Base-by-base conservation (phyloP, 2,329 filamentous ascomycete genomes). In the Mariannaea elegans region DNA sequence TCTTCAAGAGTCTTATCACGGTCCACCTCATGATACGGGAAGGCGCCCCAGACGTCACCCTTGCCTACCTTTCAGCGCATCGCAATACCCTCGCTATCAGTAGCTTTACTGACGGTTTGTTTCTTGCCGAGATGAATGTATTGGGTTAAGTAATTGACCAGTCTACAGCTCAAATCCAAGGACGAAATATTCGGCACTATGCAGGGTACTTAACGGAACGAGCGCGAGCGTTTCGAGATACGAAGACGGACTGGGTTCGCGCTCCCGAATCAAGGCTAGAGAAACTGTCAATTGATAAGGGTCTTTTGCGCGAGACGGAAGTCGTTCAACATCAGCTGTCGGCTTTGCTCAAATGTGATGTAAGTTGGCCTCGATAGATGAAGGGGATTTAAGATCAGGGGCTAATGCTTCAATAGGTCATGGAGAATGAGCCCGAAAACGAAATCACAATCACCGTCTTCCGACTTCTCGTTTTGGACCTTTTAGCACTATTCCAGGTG, bases 21-120 rank as follows among this genome's bases (percentile, higher is more conserved):
- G 88, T 97, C 45, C 95, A 99, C 76, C 82, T 98, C 62, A 98
- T 99, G 95, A 95, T 99, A 74, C 88, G 95, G 68, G 95, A 99
- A 80, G 95, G 95, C 53, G 90, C 94, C 65, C 88, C 90, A 31
- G 93, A 98, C 75, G 91, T 93, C 47, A 97, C 95, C 3, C 82
- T 99, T 66, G 85, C 88, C 62, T 97, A 92, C 71, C 85, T 99
- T 31, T 85, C 94, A 41, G 90, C 91, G 67, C 90, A 94, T 73
- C 90, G 92, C 55, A 91, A 90, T 70, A 87, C 92, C 74, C 83
- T 99, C 64, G 92, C 92, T 18, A 92, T 97, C 69, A 95, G 93
- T 77, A 90, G 88, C 73, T 97, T 97, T 73, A 94, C 93, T 42
- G 94, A 98, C 80, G 92, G 93, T 97, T 77, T 72, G 90, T 81